Conservation (phyloP, 495 filamentous ascomycete species). For the Penicillium cataractarum region DNA sequence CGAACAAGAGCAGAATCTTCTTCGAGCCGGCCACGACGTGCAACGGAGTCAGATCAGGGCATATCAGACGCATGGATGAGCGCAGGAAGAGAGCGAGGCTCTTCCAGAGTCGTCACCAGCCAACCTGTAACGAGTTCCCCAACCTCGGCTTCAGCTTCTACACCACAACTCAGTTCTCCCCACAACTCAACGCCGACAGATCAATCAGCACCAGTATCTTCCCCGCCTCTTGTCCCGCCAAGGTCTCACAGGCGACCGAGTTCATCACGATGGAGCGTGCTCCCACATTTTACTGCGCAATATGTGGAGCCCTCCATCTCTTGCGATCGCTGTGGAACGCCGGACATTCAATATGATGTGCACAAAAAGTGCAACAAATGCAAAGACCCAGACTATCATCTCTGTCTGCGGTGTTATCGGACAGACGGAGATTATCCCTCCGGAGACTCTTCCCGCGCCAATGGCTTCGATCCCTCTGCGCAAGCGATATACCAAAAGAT, state of each 20-base stretch:
- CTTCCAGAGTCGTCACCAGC: constrained; percentile 24
- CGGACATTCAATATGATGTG: constrained; percentile 76
- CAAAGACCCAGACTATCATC: constrained; percentile 67
- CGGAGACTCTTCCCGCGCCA: constrained; percentile 51
- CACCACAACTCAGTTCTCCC: background rate
- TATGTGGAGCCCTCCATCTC: constrained; percentile 72
- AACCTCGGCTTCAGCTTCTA: constrained; percentile 14
- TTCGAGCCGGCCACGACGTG: constrained; percentile 37
- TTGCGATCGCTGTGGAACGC: constrained; percentile 67
- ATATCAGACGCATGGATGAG: constrained; percentile 36
- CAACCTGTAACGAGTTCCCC: constrained; percentile 30
- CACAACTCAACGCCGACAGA: constrained; percentile 19
- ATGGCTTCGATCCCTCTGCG: constrained; percentile 71
- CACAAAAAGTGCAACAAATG: constrained; percentile 79
- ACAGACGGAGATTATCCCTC: constrained; percentile 69
- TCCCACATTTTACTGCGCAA: constrained; percentile 42
- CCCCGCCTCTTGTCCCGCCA: constrained; percentile 27
- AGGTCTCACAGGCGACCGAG: constrained; percentile 37
- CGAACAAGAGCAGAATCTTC: constrained; percentile 33
- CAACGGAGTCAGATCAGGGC: constrained; percentile 43
- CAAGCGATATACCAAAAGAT: constrained; percentile 56
- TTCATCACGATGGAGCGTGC: constrained; percentile 37
- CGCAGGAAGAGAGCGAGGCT: constrained; percentile 33
- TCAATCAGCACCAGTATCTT: constrained; percentile 8
- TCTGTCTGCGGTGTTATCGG: constrained; percentile 81